Conservation (phyloP, 1,284 basidiomycete species). For the Albatrellus sp. region DNA sequence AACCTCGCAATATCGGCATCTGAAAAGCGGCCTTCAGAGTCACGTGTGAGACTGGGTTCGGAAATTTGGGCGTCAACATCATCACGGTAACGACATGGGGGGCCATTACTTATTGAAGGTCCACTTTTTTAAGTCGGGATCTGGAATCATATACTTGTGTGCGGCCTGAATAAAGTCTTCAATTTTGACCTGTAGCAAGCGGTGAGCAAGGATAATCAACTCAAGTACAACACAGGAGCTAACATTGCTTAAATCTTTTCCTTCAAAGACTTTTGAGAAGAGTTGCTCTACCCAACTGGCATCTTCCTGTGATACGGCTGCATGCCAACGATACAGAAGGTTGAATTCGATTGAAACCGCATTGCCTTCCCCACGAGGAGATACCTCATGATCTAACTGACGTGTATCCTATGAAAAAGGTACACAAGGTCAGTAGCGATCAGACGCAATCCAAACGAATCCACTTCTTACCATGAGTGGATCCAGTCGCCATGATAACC, state of each 20-base stretch:
- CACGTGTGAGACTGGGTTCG: slow-evolving; percentile 36
- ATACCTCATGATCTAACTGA: slow-evolving; percentile 28
- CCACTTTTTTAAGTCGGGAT: slow-evolving; percentile 32
- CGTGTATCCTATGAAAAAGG: slow-evolving; percentile 28
- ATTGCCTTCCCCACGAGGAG: slow-evolving; percentile 61
- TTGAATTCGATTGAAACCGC: slow-evolving; percentile 67
- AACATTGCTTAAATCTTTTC: slow-evolving; percentile 27
- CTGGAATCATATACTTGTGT: slow-evolving; percentile 22
- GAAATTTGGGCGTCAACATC: slow-evolving; percentile 1
- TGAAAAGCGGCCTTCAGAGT: slow-evolving; percentile 43
- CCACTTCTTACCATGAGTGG: slow-evolving; percentile 42
- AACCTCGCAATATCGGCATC: slow-evolving; percentile 59
- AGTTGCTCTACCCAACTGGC: slow-evolving; percentile 42
- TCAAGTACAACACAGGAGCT: not conserved
- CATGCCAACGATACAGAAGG: slow-evolving; percentile 66
- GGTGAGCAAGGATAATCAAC: slow-evolving; percentile 3
- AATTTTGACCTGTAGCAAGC: slow-evolving; percentile 23
- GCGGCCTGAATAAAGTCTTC: slow-evolving; percentile 30
- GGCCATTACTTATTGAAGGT: slow-evolving; percentile 37
- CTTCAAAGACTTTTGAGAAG: slow-evolving; percentile 34
- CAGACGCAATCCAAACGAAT: not conserved
- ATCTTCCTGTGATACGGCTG: slow-evolving; percentile 49
- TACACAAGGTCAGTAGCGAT: not conserved
- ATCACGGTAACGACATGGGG: not conserved
- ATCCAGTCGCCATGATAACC: slow-evolving; percentile 46